These are phyloP conservation scores for Boechera stricta DNA, from an alignment of 345 rosid species.

Conservation along the genomic window DNA sequence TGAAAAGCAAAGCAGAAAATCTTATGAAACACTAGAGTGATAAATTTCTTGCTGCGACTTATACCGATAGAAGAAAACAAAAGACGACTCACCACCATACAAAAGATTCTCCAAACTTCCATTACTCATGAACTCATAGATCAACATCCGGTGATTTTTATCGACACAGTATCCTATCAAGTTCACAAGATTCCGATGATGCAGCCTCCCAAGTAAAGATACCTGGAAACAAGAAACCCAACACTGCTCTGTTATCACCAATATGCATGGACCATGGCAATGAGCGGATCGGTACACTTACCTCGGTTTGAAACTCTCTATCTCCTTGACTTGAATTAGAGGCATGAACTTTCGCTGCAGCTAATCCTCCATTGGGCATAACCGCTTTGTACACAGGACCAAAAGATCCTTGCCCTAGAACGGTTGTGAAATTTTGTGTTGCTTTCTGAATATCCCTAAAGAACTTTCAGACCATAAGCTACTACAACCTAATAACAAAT, in stretches of 20 bases:
- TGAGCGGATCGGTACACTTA: conserved; percentile 33
- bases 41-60: not conserved
- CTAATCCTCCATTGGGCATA: conserved; percentile 65
- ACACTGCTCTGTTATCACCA: conserved; percentile 20
- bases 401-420: conserved; percentile 90
- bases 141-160: conserved; percentile 77
- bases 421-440: conserved; percentile 79
- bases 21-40: conserved; percentile 20
- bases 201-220: conserved; percentile 85
- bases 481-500: conserved; percentile 1
- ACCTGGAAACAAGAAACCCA: conserved; percentile 58
- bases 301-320: conserved; percentile 96
- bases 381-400: conserved; percentile 93
- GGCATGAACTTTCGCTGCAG: conserved; percentile 93
- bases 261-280: not conserved
- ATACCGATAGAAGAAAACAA: not conserved
- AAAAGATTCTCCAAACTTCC: conserved; percentile 88
- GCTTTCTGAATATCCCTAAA: conserved; percentile 97
- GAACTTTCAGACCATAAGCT: conserved; percentile 30
- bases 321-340: conserved; percentile 91
- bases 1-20: conserved; percentile 33
- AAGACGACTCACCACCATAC: conserved; percentile 60
- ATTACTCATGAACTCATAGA: conserved; percentile 96
- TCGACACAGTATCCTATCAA: conserved; percentile 87
- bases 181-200: conserved; percentile 96